Base-by-base conservation (phyloP, 2,329 filamentous ascomycete species). In the Fusarium tricinctum region DNA sequence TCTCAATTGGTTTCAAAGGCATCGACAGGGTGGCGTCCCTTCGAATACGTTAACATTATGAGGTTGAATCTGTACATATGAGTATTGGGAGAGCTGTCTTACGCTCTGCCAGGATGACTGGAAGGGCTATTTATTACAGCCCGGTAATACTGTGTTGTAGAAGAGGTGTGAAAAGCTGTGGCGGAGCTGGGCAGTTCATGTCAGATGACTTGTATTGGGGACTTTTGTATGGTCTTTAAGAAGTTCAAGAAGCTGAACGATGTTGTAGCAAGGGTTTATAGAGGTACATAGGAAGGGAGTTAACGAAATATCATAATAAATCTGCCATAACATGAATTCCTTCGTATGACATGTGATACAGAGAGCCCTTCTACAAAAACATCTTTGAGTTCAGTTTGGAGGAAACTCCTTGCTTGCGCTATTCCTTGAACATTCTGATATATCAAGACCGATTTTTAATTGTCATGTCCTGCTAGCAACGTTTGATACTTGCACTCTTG, bases 1-100 rank as follows among this genome's bases (percentile, higher is more conserved):
- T 69, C 19, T 32, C 22, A n/a, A 22, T n/a, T 23, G 22, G 33
- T 20, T 46, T 44, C 19, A 39, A 68, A 54, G 58, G 54, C 53
- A 64, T 61, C n/a, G 33, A 55, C 14, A 48, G 30, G 62, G 51
- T 45, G 38, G 32, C 32, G 43, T 15, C 32, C 45, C 33, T 49
- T 60, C 56, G 51, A 56, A 62, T 53, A 71, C 58, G 66, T 58
- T 70, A 57, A 72, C 70, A 73, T 72, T 40, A 75, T 43, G 73
- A 75, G 68, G 62, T 57, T 70, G 68, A 72, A 71, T 47, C 40
- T 74, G 71, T 73, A 74, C 59, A 74, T 74, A 73, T 57, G 68
- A 74, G 46, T 44, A 67, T 60, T 15, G 68, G 59, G 54, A 59
- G 58, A 58, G 48, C 42, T 33, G 48, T 55, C 22, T 56, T 57